phyloP scores from a whole-genome alignment of 345 rosid species.

The Erucastrum elatum region DNA sequence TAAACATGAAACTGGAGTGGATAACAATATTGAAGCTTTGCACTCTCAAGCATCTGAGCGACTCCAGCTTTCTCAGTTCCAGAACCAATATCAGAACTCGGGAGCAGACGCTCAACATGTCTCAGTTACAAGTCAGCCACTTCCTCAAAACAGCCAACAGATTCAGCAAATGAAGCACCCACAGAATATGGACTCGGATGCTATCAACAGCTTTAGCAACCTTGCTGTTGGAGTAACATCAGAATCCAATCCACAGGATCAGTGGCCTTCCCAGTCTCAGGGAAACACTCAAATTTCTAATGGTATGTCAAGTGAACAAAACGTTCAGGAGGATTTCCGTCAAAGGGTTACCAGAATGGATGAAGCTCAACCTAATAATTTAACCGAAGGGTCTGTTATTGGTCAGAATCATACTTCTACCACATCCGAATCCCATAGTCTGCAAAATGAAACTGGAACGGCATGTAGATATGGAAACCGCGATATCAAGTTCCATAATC shows the following conservation, averaged over 20 bases:
- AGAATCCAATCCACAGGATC: conserved; percentile 58
- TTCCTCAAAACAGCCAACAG: conserved; percentile 58
- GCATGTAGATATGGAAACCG: conserved; percentile 51
- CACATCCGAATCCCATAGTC: conserved; percentile 45
- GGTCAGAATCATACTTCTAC: conserved; percentile 50
- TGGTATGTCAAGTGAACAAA: conserved; percentile 60
- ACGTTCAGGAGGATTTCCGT: conserved; percentile 69
- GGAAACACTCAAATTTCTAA: conserved; percentile 50
- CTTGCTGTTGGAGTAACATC: conserved; percentile 51
- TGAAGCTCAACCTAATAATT: conserved; percentile 73
- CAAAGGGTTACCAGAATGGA: conserved; percentile 67
- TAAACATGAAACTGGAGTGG: conserved; percentile 69
- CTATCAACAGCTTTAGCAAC: conserved; percentile 51
- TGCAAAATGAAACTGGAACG: conserved; percentile 46
- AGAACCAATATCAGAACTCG: conserved; percentile 64
- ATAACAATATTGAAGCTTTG: conserved; percentile 50
- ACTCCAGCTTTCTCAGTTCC: conserved; percentile 60
- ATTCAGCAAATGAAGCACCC: conserved; percentile 60
- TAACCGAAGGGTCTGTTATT: conserved; percentile 57
- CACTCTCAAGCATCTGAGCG: conserved; percentile 62
- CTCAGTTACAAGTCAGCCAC: conserved; percentile 46
- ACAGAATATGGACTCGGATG: conserved; percentile 52
- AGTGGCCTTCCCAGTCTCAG: conserved; percentile 61
- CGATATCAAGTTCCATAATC: conserved; percentile 54
- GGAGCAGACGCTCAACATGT: conserved; percentile 52